Conservation (phyloP, 768 basidiomycete species). For the Wakefieldia striispora region DNA sequence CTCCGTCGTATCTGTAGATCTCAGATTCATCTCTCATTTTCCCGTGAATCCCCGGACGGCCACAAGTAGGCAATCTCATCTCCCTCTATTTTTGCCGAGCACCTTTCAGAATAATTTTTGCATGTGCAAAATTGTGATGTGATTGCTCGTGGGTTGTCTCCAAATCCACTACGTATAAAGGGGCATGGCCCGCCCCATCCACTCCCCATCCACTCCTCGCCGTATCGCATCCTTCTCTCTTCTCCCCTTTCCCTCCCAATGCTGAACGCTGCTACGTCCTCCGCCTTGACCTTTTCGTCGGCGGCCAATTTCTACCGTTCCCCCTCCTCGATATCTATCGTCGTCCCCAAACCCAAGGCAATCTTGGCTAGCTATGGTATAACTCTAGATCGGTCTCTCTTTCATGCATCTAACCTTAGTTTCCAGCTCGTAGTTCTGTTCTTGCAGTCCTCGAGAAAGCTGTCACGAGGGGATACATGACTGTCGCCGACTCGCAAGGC, state of each 20-base stretch:
- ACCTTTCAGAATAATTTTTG: conserved; percentile 27
- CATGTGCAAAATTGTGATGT: conserved; percentile 20
- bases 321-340: conserved; percentile 30
- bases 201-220: conserved; percentile 13
- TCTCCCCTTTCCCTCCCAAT: conserved; percentile 12
- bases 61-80: conserved; percentile 31
- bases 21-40: conserved; percentile 29
- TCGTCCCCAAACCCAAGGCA: conserved; percentile 28
- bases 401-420: conserved; percentile 3
- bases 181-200: conserved; percentile 11
- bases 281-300: conserved; percentile 30
- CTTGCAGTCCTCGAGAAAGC: conserved; percentile 57
- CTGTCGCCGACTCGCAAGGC: conserved; percentile 60
- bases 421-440: conserved; percentile 57
- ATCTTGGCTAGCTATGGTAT: conserved; percentile 30
- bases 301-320: conserved; percentile 34
- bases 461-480: conserved; percentile 57
- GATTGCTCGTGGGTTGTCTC: conserved; percentile 24
- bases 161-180: conserved; percentile 31
- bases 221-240: background rate
- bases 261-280: conserved; percentile 32
- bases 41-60: conserved; percentile 35
- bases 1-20: conserved; percentile 30
- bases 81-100: conserved; percentile 33
- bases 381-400: background rate